phyloP scores from a whole-genome alignment of 768 basidiomycete species.

The Pulveroboletus sp. region DNA sequence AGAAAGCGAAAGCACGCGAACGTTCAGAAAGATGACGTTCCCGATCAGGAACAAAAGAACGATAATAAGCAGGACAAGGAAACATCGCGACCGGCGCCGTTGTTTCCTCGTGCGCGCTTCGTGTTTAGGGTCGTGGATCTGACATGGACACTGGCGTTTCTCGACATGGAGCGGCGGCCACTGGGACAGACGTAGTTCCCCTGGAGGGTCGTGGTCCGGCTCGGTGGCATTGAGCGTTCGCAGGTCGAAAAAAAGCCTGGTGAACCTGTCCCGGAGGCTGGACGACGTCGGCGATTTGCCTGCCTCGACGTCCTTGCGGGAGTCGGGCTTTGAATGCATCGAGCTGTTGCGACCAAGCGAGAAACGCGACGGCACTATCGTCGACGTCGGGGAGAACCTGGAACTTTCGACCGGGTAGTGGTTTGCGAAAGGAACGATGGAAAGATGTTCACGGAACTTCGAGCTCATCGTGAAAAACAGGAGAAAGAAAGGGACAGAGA shows the following conservation, averaged over 20 bases:
- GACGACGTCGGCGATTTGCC: conserved; percentile 17
- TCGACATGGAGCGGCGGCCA: conserved; percentile 42
- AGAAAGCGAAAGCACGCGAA: conserved; percentile 29
- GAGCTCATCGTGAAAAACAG: conserved; percentile 21
- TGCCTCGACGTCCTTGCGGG: conserved; percentile 27
- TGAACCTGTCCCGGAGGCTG: conserved; percentile 32
- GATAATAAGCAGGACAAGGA: conserved; percentile 35
- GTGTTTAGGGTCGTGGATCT: conserved; percentile 17
- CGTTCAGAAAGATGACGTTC: conserved; percentile 37
- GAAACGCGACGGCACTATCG: conserved; percentile 27
- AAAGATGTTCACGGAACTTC: conserved; percentile 31
- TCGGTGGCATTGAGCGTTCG: conserved; percentile 26
- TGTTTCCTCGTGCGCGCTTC: conserved; percentile 22
- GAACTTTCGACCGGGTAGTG: conserved; percentile 30
- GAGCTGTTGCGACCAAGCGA: conserved; percentile 21
- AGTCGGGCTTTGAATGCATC: conserved; percentile 5
- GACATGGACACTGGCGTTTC: conserved; percentile 30
- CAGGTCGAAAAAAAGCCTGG: conserved; percentile 36
- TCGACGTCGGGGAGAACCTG: conserved; percentile 44
- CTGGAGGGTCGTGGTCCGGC: conserved; percentile 24
- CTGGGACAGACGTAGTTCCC: conserved; percentile 19
- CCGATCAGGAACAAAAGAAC: conserved; percentile 42
- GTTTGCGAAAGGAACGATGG: conserved; percentile 13
- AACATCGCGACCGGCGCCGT: conserved; percentile 30
- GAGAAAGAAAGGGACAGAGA: no score